phyloP scores from a whole-genome alignment of 345 rosid genomes.

The Noccaea bulbosa region DNA sequence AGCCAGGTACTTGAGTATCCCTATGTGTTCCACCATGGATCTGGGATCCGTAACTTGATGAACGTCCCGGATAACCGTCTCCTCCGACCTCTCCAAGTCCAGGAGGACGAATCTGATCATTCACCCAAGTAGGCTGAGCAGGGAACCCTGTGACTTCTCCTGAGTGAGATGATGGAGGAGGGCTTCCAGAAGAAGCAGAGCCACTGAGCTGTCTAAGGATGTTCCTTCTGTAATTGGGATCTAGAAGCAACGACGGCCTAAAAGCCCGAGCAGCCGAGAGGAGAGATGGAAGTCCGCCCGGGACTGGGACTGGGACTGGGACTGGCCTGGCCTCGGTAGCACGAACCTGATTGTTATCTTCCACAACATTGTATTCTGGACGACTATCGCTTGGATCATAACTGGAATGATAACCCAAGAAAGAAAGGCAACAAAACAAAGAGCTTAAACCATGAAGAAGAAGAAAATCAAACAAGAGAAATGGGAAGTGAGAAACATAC shows the following conservation, averaged over 20 bases:
- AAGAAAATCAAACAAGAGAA: constrained; percentile 24
- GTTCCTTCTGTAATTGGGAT: constrained; percentile 72
- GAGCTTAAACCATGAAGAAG: background rate
- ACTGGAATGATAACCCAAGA: constrained; percentile 45
- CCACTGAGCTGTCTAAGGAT: constrained; percentile 57
- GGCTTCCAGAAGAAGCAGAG: constrained; percentile 45
- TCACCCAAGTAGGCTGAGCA: constrained; percentile 40
- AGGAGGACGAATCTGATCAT: constrained; percentile 49
- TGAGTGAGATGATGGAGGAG: constrained; percentile 40
- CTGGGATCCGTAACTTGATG: constrained; percentile 42
- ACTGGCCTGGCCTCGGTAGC: constrained; percentile 41
- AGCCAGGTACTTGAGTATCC: constrained; percentile 38
- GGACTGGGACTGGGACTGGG: constrained; percentile 43
- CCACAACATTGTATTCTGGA: constrained; percentile 42
- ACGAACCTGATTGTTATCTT: constrained; percentile 45
- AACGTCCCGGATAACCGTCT: constrained; percentile 39
- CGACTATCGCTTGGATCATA: constrained; percentile 45
- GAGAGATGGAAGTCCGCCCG: constrained; percentile 56
- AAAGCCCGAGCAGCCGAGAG: constrained; percentile 71
- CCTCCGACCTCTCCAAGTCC: constrained; percentile 43
- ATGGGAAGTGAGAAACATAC: constrained; percentile 42
- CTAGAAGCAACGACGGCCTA: constrained; percentile 72
- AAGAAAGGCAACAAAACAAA: constrained; percentile 7
- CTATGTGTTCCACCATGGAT: constrained; percentile 45
- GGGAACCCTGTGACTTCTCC: constrained; percentile 50